Evolutionary conservation across 2,329 filamentous ascomycete species (phyloP).

Genomic region (Claviceps sp.): DNA sequence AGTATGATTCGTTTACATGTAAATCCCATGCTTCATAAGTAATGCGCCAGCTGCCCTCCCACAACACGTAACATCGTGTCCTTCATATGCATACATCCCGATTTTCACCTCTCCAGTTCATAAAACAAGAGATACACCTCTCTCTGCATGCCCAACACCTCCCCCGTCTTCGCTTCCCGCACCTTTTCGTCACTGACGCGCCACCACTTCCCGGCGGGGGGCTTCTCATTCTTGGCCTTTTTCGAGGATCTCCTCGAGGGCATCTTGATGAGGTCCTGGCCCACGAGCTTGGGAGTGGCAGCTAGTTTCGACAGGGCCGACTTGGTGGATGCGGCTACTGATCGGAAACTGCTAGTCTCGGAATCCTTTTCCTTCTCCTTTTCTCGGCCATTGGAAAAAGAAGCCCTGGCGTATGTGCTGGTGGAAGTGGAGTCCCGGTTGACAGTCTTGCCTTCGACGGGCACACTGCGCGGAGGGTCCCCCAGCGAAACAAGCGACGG

Average conservation of each 20-base stretch:
- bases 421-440: slow-evolving; percentile 5
- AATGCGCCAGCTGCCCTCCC: too few relatives aligned
- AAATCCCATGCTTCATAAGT: too few relatives aligned
- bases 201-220: slow-evolving; percentile 70
- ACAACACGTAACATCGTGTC: neutral
- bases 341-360: slow-evolving; percentile 40
- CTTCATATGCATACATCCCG: neutral
- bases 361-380: slow-evolving; percentile 26
- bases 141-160: slow-evolving; percentile 84
- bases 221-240: slow-evolving; percentile 42
- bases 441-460: slow-evolving; percentile 10
- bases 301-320: slow-evolving; percentile 38
- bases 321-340: slow-evolving; percentile 41
- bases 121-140: slow-evolving; percentile 97
- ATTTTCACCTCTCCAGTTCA: slow-evolving; percentile 52
- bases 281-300: slow-evolving; percentile 17
- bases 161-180: slow-evolving; percentile 82
- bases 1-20: too few relatives aligned
- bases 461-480: slow-evolving; percentile 19
- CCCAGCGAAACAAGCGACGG: slow-evolving; percentile 23
- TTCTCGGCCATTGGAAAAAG: slow-evolving; percentile 6
- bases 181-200: slow-evolving; percentile 95
- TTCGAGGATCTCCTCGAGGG: slow-evolving; percentile 12
- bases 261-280: slow-evolving; percentile 12
- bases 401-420: slow-evolving; percentile 5